Conservation (phyloP, 1,139 yeast species). For the Lodderomyces orthopsilosis region DNA sequence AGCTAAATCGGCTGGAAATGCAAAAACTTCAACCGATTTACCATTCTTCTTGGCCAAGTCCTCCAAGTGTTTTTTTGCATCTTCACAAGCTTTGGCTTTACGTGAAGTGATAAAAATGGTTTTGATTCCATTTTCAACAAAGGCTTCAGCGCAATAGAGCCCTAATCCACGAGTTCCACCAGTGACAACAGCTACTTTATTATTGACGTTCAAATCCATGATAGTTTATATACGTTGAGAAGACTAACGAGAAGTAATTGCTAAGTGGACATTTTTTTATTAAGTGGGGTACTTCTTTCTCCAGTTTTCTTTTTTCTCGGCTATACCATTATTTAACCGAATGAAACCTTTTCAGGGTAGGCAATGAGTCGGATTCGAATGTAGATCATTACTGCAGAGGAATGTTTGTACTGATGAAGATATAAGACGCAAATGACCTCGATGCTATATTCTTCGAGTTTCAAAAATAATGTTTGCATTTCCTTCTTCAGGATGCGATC, state of each 20-base stretch:
- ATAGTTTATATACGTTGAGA: neutral
- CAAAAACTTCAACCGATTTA: constrained; percentile 42
- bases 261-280: too few relatives aligned
- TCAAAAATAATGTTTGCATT: too few relatives aligned
- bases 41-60: constrained; percentile 42
- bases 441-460: too few relatives aligned
- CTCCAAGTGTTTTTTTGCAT: constrained; percentile 53
- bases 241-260: neutral
- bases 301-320: neutral
- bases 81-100: constrained; percentile 61
- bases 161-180: constrained; percentile 83
- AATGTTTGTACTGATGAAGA: too few relatives aligned
- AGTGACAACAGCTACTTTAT: constrained; percentile 70
- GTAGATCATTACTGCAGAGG: too few relatives aligned
- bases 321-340: neutral
- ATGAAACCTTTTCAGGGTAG: too few relatives aligned
- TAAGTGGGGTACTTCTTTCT: neutral
- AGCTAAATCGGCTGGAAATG: constrained; percentile 63
- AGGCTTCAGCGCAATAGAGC: constrained; percentile 63
- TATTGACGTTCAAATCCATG: constrained; percentile 41
- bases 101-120: constrained; percentile 67
- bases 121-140: constrained; percentile 62
- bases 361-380: too few relatives aligned
- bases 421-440: too few relatives aligned
- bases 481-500: too few relatives aligned